Conservation (phyloP, 495 filamentous ascomycete genomes). For the Jackrogersella minutella region DNA sequence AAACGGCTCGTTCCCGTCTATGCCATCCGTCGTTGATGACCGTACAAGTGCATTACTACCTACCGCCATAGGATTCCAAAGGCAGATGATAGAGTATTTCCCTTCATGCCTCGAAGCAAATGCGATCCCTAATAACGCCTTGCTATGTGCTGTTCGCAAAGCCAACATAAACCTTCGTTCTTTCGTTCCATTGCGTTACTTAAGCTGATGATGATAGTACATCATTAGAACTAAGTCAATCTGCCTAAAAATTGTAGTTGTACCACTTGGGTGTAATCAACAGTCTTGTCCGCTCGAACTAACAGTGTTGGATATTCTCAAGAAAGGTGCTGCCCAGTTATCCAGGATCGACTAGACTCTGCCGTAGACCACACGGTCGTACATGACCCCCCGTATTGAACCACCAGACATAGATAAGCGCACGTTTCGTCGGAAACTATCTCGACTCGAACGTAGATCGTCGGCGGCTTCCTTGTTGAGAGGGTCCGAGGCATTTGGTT, state of each 20-base stretch:
- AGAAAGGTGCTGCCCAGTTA: not conserved
- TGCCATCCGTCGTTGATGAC: not conserved
- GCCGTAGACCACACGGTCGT: slow-evolving; percentile 73
- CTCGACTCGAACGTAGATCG: slow-evolving; percentile 82
- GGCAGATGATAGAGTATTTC: not conserved
- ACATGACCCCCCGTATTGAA: slow-evolving; percentile 72
- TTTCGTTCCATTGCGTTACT: not conserved
- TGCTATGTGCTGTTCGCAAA: slow-evolving; percentile 25
- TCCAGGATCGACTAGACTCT: not conserved
- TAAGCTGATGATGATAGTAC: not conserved
- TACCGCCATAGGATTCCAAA: slow-evolving; percentile 1
- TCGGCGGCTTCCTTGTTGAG: slow-evolving; percentile 97
- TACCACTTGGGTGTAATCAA: not conserved
- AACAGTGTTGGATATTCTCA: not conserved
- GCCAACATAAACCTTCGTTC: not conserved
- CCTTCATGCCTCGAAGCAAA: slow-evolving; percentile 14
- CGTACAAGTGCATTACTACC: not conserved
- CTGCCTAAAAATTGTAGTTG: not conserved
- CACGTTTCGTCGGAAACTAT: slow-evolving; percentile 92
- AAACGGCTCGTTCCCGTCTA: not conserved
- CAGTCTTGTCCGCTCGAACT: not conserved
- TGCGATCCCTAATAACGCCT: slow-evolving; percentile 28
- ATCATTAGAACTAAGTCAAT: not conserved
- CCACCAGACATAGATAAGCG: slow-evolving; percentile 83
- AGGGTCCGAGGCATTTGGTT: slow-evolving; percentile 96